Conservation (phyloP, 2,329 filamentous ascomycete species). For the Cytospora leucostoma region DNA sequence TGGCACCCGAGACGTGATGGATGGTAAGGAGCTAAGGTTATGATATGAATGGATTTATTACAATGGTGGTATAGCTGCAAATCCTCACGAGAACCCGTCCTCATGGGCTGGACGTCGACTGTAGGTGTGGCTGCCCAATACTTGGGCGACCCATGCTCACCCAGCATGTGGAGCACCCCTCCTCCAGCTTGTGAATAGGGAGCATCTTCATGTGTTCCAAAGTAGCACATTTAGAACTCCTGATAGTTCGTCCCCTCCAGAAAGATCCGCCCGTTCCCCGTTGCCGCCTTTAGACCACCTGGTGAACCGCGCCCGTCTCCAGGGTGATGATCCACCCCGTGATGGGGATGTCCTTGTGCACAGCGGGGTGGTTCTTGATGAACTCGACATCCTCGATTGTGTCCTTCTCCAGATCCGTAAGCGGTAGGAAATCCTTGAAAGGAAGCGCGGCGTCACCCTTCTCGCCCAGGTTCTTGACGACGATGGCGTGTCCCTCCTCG, state of each 20-base stretch:
- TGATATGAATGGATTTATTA: no score
- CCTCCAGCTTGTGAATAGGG: no score
- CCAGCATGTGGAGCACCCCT: no score
- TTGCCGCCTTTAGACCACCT: slow-evolving; percentile 7
- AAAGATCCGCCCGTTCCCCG: background rate
- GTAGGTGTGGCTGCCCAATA: no score
- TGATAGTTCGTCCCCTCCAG: background rate
- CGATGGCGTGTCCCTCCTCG: slow-evolving; percentile 53
- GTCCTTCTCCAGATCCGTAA: slow-evolving; percentile 63
- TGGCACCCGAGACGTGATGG: no score
- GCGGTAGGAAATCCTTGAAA: slow-evolving; percentile 61
- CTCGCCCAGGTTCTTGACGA: slow-evolving; percentile 60
- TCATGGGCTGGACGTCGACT: no score
- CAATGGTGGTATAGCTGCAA: no score
- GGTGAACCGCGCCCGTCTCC: slow-evolving; percentile 60
- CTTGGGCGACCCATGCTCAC: no score
- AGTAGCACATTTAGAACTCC: background rate
- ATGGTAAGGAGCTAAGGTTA: no score
- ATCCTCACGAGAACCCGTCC: no score
- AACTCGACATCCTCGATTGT: slow-evolving; percentile 67
- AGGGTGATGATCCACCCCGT: slow-evolving; percentile 80
- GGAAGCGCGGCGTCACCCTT: slow-evolving; percentile 49
- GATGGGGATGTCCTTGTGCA: slow-evolving; percentile 61
- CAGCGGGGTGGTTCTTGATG: slow-evolving; percentile 59
- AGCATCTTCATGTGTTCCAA: background rate